Evolutionary conservation across 371 early-diverging fungal genomes (phyloP).

Genomic region (Actinomortierella wolfii): DNA sequence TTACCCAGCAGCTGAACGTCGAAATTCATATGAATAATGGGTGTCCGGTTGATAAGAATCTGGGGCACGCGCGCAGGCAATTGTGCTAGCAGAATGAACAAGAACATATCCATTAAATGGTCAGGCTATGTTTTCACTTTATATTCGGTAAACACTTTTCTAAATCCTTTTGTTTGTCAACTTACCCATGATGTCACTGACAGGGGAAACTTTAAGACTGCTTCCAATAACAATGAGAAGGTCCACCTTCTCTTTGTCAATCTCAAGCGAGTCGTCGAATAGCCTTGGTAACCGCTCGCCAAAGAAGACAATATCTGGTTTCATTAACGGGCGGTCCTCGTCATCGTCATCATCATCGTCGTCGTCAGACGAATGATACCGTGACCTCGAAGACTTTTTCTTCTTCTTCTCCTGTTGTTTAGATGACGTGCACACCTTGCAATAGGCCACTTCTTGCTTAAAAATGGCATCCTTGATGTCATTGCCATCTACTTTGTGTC

Average conservation of each 20-base stretch:
- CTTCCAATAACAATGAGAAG: conserved; percentile 94
- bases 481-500: conserved; percentile 74
- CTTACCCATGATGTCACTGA: conserved; percentile 85
- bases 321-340: conserved; percentile 43
- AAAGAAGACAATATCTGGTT: conserved; percentile 90
- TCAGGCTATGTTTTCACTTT: not conserved
- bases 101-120: not conserved
- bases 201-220: conserved; percentile 94
- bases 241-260: conserved; percentile 80
- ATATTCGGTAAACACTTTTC: not conserved
- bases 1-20: conserved; percentile 90
- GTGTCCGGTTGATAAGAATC: conserved; percentile 90
- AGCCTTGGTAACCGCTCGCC: conserved; percentile 86
- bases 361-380: conserved; percentile 22
- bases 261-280: conserved; percentile 72
- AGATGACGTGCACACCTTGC: conserved; percentile 57
- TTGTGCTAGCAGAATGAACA: conserved; percentile 47
- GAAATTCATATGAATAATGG: conserved; percentile 82
- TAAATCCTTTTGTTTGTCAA: not conserved
- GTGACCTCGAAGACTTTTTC: conserved; percentile 1
- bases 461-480: conserved; percentile 82
- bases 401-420: conserved; percentile 49
- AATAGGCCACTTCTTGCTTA: conserved; percentile 58
- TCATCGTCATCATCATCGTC: conserved; percentile 42
- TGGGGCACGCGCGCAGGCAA: conserved; percentile 88